Conservation (phyloP, 139 green algal genomes). For the Pseudopediastrum boryanum region DNA sequence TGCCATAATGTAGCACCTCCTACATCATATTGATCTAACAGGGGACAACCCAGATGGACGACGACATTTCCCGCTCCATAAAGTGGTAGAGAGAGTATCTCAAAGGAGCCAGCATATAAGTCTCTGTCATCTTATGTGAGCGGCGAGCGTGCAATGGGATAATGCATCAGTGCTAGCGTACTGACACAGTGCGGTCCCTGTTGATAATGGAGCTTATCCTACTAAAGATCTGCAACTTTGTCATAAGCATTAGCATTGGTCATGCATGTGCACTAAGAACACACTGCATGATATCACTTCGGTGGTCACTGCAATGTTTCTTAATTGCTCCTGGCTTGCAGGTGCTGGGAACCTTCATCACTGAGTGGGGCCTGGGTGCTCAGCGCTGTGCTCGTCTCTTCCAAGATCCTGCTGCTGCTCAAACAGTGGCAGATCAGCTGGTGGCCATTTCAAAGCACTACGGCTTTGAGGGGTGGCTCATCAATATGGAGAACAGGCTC, state of each 20-base stretch:
- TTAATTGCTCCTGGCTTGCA: background rate
- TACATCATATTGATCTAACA: no score
- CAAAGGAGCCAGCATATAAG: no score
- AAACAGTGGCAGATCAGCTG: slow-evolving; percentile 62
- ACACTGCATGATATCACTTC: background rate
- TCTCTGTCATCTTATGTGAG: no score
- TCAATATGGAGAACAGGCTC: slow-evolving; percentile 89
- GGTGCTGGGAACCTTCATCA: slow-evolving; percentile 82
- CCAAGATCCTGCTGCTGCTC: slow-evolving; percentile 15
- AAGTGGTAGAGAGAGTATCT: no score
- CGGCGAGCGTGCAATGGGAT: no score
- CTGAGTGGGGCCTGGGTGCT: slow-evolving; percentile 70
- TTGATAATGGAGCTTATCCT: background rate
- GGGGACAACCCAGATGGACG: no score
- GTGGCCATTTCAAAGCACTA: slow-evolving; percentile 58
- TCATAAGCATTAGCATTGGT: no score
- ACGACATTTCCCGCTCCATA: no score
- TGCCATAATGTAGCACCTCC: no score
- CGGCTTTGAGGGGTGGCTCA: slow-evolving; percentile 89
- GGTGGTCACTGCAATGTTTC: background rate
- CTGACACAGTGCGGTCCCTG: background rate
- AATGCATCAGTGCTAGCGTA: no score
- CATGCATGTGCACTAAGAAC: background rate
- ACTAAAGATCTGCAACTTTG: no score
- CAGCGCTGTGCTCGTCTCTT: slow-evolving; percentile 64